Base-by-base conservation (phyloP, 176 grass and related monocot species). In the Hyparrhenia diplandra region DNA sequence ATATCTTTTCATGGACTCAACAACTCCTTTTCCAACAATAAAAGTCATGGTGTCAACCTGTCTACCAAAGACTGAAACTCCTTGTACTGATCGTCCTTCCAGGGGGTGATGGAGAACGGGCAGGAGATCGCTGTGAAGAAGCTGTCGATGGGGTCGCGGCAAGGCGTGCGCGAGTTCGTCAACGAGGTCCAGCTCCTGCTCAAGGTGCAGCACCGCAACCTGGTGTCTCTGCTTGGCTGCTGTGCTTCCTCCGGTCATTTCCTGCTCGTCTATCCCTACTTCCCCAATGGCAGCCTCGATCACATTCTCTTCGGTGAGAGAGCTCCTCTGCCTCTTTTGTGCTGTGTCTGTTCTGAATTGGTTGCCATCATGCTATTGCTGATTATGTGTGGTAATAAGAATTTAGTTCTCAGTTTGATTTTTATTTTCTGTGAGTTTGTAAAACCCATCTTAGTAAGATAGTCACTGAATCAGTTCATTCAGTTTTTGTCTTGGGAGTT, bases 271-370 rank as follows among this genome's bases (percentile, higher is more conserved):
- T 98, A 95, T 42, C 96, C 96, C 2, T 98, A 95, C 82, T 88
- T 98, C 82, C 96, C 88, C 55, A 98, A 98, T 25, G 86, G 88
- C 66, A 93, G 92, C 88, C 96, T 98, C 60, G 92, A 98, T 80
- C 86, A 80, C 84, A 88, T 91, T 18, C 92, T 98, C 46, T 98
- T 98, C 41, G 79, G 96, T 98, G n/a, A n/a, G 9, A 28, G 45
- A 32, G 0, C 11, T 67, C 5, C 17, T 76, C 72, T 73, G 1
- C 64, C 61, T 82, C 5, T 5, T 60, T 52, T 82, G 0, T 13
- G 28, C 1, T 23, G 8, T 30, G 27, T 10, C 2, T 40, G 17
- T 8, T 51, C 46, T 1, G 0, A 37, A 52, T 29, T 17, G 21
- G 14, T 41, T 67, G 16, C 5, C 73, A 13, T 49, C 13, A 10